Base-by-base conservation (phyloP, 352 stramenopile species). In the Phytopythium boreale region DNA sequence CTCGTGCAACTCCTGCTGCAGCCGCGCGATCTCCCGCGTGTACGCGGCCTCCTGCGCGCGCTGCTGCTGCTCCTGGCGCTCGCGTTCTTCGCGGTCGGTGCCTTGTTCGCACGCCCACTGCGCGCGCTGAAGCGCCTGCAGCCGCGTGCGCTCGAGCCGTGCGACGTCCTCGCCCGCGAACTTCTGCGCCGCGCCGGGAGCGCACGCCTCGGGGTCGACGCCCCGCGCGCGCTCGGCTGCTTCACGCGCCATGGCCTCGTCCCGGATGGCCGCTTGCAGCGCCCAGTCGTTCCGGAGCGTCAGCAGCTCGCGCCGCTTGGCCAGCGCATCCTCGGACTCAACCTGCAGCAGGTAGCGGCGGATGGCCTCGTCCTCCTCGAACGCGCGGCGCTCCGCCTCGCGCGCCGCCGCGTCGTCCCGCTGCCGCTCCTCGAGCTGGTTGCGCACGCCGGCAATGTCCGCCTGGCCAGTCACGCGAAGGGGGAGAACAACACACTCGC, bases 341-440 rank as follows among this genome's bases (percentile, higher is more conserved):
- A 93, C 71, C 46, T 91, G 82, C n/a, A 90, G 66, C 74, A 93
- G 58, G 65, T 91, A 91, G 19, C 80, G 78, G 27, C 82, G 76
- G 31, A 93, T 91, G n/a, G 72, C 69, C 49, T 81, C 77, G 53
- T 80, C 75, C 62, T 92, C 82, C 6, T 90, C 78, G 52, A 84
- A 68, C 17, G 65, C 75, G 0, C 46, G 75, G 14, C 81, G 74
- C 61, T 86, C 77, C 1, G 62, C 61, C 26, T 89, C 77, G 14
- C 59, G 66, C 29, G 87, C 76, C 1, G 55, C 69, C 37, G 67
- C 76, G 36, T 87, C 67, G 50, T 89, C 77, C 4, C 52, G 74
- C 64, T 89, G 56, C 51, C 86, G 85, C 59, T 93, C 82, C 56
- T 88, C 77, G 10, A 92, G 61, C 66, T 93, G 82, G 59, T 90